A percentile compares a stretch with the other conserved stretches of the same genome.
phyloP scores from a whole-genome alignment of 306 rosid genomes.

The Sphenostylis stenocarpa region DNA sequence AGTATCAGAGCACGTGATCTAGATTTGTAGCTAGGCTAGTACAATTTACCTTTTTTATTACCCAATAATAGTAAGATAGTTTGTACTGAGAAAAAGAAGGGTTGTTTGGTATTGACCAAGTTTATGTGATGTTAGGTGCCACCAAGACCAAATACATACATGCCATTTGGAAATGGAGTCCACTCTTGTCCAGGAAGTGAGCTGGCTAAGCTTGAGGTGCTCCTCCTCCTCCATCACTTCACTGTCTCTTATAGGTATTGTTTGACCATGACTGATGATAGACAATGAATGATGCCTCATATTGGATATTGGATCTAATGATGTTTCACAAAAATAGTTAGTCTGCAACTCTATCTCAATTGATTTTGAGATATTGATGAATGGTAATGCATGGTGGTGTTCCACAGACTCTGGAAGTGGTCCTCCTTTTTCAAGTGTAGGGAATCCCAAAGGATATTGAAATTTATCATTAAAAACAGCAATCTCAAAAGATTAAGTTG shows the following conservation, averaged over 20 bases:
- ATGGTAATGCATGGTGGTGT: no score
- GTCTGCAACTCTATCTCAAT: no score
- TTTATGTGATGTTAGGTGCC: background rate
- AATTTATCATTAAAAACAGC: no score
- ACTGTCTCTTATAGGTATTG: background rate
- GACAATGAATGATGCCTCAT: no score
- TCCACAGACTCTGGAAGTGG: no score
- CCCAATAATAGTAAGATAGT: background rate
- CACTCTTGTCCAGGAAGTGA: background rate
- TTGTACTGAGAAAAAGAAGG: background rate
- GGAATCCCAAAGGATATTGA: no score
- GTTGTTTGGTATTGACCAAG: background rate
- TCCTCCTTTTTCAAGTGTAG: no score
- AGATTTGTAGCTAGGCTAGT: background rate
- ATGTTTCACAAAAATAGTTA: no score
- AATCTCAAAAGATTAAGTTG: no score
- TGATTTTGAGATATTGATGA: no score
- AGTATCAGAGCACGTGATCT: background rate
- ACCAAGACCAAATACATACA: background rate
- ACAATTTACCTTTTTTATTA: background rate
- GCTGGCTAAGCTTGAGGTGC: background rate
- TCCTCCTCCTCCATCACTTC: background rate
- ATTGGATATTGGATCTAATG: no score
- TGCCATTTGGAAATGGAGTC: background rate
- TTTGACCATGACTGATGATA: no score